A percentile compares a stretch with the other conserved stretches of the same genome.
These are phyloP conservation scores for Eremomyces bilateralis DNA, from an alignment of 495 filamentous ascomycete species.

Conservation along the genomic window DNA sequence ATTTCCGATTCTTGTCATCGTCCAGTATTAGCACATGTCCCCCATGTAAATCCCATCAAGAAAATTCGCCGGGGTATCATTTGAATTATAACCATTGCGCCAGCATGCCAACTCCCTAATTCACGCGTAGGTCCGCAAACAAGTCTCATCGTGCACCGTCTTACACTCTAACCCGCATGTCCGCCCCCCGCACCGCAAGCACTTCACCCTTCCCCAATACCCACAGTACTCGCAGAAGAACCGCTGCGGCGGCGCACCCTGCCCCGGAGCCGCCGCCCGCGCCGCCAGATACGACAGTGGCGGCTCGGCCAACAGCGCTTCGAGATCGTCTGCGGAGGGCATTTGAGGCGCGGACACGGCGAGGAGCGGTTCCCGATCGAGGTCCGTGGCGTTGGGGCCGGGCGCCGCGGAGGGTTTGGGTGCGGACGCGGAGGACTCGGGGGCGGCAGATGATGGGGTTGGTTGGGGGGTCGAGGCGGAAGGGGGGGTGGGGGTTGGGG, in stretches of 20 bases:
- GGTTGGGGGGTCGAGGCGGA: not conserved
- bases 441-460: not conserved
- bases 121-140: too few relatives aligned
- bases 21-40: too few relatives aligned
- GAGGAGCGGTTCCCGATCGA: slow-evolving; percentile 40
- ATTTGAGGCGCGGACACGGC: slow-evolving; percentile 36
- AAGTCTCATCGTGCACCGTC: slow-evolving; percentile 53
- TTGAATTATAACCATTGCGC: too few relatives aligned
- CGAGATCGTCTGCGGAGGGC: slow-evolving; percentile 46
- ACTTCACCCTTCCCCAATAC: slow-evolving; percentile 75
- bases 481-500: not conserved
- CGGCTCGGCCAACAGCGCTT: slow-evolving; percentile 42
- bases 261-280: slow-evolving; percentile 31
- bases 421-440: slow-evolving; percentile 5
- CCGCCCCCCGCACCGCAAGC: slow-evolving; percentile 59
- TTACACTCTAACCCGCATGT: slow-evolving; percentile 72
- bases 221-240: slow-evolving; percentile 77
- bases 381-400: slow-evolving; percentile 16
- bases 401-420: slow-evolving; percentile 14
- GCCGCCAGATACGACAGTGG: slow-evolving; percentile 65
- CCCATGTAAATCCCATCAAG: too few relatives aligned
- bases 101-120: too few relatives aligned
- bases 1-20: too few relatives aligned
- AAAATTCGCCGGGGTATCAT: too few relatives aligned
- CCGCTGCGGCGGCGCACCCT: slow-evolving; percentile 29